Percentiles rank a stretch among this genome's conserved stretches.
These are phyloP conservation scores for Fusarium compactum DNA, from an alignment of 2,329 filamentous ascomycete genomes.

Conservation along the genomic window DNA sequence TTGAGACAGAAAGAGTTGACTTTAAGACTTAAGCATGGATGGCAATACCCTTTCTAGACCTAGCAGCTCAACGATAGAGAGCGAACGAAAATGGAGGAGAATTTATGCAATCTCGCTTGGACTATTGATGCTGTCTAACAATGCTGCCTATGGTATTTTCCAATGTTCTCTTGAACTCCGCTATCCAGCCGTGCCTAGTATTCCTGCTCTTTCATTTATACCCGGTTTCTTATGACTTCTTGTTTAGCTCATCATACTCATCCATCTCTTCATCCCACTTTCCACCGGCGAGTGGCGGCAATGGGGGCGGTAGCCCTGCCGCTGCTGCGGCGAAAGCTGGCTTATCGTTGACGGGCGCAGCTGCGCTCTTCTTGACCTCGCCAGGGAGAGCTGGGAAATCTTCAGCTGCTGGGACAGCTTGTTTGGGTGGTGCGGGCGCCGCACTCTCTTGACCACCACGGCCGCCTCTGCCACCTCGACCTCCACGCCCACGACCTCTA, in stretches of 20 bases:
- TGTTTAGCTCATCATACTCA: slow-evolving; percentile 57
- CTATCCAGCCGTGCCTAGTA: slow-evolving; percentile 3
- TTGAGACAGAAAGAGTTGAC: slow-evolving; percentile 12
- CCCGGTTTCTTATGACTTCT: slow-evolving; percentile 32
- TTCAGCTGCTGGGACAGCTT: slow-evolving; percentile 47
- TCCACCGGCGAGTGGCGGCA: slow-evolving; percentile 52
- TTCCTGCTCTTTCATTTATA: slow-evolving; percentile 2
- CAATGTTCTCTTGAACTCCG: slow-evolving; percentile 16
- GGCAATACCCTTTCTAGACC: slow-evolving; percentile 46
- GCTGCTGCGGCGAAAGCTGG: slow-evolving; percentile 50
- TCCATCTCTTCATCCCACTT: slow-evolving; percentile 72
- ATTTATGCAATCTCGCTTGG: slow-evolving; percentile 42
- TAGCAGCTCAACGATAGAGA: slow-evolving; percentile 15
- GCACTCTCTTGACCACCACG: slow-evolving; percentile 45
- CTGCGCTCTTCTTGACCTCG: slow-evolving; percentile 43
- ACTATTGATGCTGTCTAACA: slow-evolving; percentile 37
- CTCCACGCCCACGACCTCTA: slow-evolving; percentile 52
- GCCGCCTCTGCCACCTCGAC: slow-evolving; percentile 52
- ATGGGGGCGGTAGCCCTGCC: slow-evolving; percentile 42
- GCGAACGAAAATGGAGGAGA: slow-evolving; percentile 5
- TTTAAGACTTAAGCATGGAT: slow-evolving; percentile 18
- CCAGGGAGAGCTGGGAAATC: slow-evolving; percentile 55
- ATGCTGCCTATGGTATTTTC: slow-evolving; percentile 44
- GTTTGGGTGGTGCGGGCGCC: slow-evolving; percentile 38
- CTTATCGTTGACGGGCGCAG: slow-evolving; percentile 27